Evolutionary conservation across 257 asterid species (phyloP).

Genomic region (Misopates orontium): DNA sequence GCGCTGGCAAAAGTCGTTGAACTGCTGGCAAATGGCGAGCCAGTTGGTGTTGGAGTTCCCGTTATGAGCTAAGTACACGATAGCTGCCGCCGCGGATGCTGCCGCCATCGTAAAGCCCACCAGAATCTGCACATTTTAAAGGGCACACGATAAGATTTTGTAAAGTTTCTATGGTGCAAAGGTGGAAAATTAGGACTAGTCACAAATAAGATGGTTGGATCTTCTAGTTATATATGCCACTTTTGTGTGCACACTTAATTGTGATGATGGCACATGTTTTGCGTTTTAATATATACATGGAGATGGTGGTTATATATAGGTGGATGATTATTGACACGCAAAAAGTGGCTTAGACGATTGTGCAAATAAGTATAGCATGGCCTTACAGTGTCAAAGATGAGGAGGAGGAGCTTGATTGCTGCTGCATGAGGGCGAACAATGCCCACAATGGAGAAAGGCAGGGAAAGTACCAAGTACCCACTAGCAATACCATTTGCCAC

Average conservation of each 20-base stretch:
- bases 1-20: slow-evolving; percentile 67
- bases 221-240: too few relatives aligned
- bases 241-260: too few relatives aligned
- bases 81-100: slow-evolving; percentile 72
- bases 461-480: slow-evolving; percentile 73
- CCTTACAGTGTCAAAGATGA: slow-evolving; percentile 68
- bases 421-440: slow-evolving; percentile 69
- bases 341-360: too few relatives aligned
- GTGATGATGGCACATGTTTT: too few relatives aligned
- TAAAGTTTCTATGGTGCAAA: too few relatives aligned
- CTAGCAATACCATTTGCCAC: slow-evolving; percentile 74
- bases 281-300: too few relatives aligned
- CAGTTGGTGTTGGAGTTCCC: slow-evolving; percentile 75
- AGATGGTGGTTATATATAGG: too few relatives aligned
- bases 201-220: too few relatives aligned
- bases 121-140: slow-evolving; percentile 42
- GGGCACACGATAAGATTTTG: too few relatives aligned
- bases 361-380: too few relatives aligned
- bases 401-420: slow-evolving; percentile 61
- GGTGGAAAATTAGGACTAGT: too few relatives aligned
- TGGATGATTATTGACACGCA: too few relatives aligned
- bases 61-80: slow-evolving; percentile 79
- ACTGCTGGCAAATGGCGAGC: slow-evolving; percentile 77
- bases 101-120: slow-evolving; percentile 66
- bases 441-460: slow-evolving; percentile 80